A percentile compares a stretch with the other conserved stretches of the same genome.
Evolutionary conservation across 352 stramenopile genomes (phyloP).

Genomic region (Globisporangium middletonii): DNA sequence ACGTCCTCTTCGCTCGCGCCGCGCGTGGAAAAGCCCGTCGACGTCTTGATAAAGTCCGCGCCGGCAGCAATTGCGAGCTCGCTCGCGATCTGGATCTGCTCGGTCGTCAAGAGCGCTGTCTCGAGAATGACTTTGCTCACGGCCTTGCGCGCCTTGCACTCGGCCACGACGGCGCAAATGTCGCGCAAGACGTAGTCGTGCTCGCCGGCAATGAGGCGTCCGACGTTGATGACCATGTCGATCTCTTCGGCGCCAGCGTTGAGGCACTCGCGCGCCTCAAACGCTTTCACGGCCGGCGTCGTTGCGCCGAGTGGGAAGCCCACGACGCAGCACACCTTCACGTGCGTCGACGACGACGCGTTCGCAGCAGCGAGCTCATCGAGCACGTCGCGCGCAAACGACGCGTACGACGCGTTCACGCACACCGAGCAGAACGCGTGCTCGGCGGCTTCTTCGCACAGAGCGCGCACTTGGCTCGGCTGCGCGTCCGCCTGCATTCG

Average conservation of each 20-base stretch:
- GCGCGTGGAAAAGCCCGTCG: conserved; percentile 80
- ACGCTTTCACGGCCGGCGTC: conserved; percentile 55
- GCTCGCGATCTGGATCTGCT: conserved; percentile 66
- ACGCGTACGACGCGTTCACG: conserved; percentile 72
- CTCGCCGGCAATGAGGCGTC: conserved; percentile 50
- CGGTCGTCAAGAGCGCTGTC: conserved; percentile 62
- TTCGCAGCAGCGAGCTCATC: conserved; percentile 32
- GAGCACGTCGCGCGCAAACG: conserved; percentile 54
- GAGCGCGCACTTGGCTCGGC: conserved; percentile 47
- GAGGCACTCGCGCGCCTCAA: conserved; percentile 63
- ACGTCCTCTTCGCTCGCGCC: conserved; percentile 76
- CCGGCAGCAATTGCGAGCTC: conserved; percentile 60
- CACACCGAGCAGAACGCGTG: conserved; percentile 77
- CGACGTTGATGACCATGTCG: conserved; percentile 86
- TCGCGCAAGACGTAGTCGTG: conserved; percentile 74
- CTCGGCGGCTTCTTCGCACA: conserved; percentile 66
- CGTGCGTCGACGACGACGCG: conserved; percentile 21
- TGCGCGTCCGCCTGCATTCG: conserved; percentile 47
- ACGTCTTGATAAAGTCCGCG: conserved; percentile 87
- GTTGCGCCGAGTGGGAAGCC: conserved; percentile 73
- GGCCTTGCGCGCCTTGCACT: conserved; percentile 54
- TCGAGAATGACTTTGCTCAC: conserved; percentile 85
- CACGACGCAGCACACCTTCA: conserved; percentile 77
- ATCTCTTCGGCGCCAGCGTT: conserved; percentile 77
- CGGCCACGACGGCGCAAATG: conserved; percentile 56